A percentile compares a stretch with the other conserved stretches of the same genome.
These are phyloP conservation scores for Arachis monticola DNA, from an alignment of 331 rosid genomes.

Conservation along the genomic window DNA sequence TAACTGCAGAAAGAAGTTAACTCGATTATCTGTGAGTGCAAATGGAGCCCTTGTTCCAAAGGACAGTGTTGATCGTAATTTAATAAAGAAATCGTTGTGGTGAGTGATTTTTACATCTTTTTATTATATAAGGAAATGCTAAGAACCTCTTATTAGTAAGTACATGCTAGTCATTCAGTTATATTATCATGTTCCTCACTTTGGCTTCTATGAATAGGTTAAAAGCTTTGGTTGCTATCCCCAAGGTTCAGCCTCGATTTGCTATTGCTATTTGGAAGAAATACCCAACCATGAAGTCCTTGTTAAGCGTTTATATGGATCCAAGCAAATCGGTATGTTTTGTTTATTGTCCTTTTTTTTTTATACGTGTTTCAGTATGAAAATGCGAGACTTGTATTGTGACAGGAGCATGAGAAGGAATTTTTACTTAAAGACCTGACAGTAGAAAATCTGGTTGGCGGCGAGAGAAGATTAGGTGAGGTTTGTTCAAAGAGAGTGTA, in stretches of 20 bases:
- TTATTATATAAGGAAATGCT: slow-evolving; percentile 4
- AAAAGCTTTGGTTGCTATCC: slow-evolving; percentile 89
- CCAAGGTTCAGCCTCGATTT: slow-evolving; percentile 94
- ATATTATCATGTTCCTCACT: slow-evolving; percentile 35
- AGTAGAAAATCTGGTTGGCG: slow-evolving; percentile 72
- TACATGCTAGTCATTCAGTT: neutral
- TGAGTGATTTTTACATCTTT: slow-evolving; percentile 49
- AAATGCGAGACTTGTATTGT: slow-evolving; percentile 25
- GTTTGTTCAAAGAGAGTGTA: slow-evolving; percentile 91
- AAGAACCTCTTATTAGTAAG: neutral
- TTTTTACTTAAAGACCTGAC: slow-evolving; percentile 81
- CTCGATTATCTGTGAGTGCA: slow-evolving; percentile 82
- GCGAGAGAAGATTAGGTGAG: slow-evolving; percentile 83
- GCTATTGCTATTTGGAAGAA: slow-evolving; percentile 90
- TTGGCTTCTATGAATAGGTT: slow-evolving; percentile 60
- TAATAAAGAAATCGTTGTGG: slow-evolving; percentile 78
- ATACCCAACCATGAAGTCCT: slow-evolving; percentile 92
- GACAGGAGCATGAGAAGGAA: slow-evolving; percentile 83
- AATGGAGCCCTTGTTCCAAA: slow-evolving; percentile 73
- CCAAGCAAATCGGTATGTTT: slow-evolving; percentile 67
- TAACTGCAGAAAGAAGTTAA: slow-evolving; percentile 80
- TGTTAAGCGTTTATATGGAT: slow-evolving; percentile 85
- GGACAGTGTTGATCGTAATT: slow-evolving; percentile 66
- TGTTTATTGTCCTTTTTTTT: neutral
- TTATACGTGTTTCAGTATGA: slow-evolving; percentile 20